Evolutionary conservation across 2,329 filamentous ascomycete genomes (phyloP), one percentile per base, ranked within the genome.

Genomic region (Aureobasidium sp.): DNA sequence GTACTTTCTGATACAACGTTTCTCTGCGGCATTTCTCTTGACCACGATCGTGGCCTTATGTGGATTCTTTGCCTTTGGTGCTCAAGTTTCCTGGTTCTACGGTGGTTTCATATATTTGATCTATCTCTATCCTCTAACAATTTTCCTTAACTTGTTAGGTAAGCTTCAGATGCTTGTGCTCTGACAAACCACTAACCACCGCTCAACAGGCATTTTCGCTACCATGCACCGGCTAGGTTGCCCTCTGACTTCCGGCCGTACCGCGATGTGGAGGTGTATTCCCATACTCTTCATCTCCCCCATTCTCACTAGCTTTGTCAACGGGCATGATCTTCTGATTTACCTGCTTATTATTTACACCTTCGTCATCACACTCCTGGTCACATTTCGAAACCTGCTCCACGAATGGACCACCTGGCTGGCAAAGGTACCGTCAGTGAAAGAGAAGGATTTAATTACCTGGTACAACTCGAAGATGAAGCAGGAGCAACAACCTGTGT

Each of bases 381-480:
- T 82, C 22, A 80, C 80, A 11, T 79, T 84, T 63, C 77, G 82
- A n/a, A 74, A 73, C 1, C 77, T 84, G 6, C 79, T 79, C 40
- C 79, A 79, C 24, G 78, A 81, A 65, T 87, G 84, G 84, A 79
- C 81, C 4, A 81, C 77, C 2, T 86, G 84, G 84, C 77, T 79
- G 64, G 71, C 76, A 59, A 77, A 78, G 45, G 78, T 83, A 47
- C 76, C 78, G 52, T 75, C 74, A 6, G 71, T 82, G 31, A 75
- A 77, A 45, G 80, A 82, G 64, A 71, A 74, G n/a, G 78, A 81
- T 42, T 74, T 82, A 8, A 71, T 80, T 35, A 72, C 74, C 15
- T 83, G 81, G 79, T 81, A 79, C 67, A 68, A 73, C 12, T 66
- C 72, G 19, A 73, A 70, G 37, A 65, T 67, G 40, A 63, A 65